Evolutionary conservation across 352 stramenopile genomes (phyloP).

Genomic region (Pythium aquatile): DNA sequence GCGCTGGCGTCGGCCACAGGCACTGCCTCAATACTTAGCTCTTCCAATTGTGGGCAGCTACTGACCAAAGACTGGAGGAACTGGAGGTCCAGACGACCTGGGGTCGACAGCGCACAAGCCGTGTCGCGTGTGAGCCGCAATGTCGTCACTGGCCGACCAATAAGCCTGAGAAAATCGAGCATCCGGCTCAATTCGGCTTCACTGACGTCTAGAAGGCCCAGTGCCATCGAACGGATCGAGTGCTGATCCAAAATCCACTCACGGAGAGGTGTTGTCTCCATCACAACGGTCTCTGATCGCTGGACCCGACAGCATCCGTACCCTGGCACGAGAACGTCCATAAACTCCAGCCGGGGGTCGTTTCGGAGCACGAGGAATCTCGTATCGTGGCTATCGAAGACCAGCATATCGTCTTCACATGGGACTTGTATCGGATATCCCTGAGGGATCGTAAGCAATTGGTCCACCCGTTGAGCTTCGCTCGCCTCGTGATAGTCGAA

Average conservation of each 20-base stretch:
- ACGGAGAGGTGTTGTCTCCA: not conserved
- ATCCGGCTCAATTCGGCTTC: not conserved
- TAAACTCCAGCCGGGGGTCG: not conserved
- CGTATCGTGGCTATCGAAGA: not conserved
- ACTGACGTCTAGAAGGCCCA: not conserved
- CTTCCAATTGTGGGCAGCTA: too few species aligned
- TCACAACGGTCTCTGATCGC: not conserved
- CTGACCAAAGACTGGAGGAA: too few species aligned
- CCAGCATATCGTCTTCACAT: not conserved
- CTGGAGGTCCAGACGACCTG: too few species aligned
- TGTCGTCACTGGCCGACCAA: too few species aligned
- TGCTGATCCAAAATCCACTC: slow-evolving; percentile 2
- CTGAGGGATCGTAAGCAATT: not conserved
- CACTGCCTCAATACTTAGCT: too few species aligned
- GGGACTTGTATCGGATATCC: not conserved
- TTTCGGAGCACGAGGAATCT: slow-evolving; percentile 1
- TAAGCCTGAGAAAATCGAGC: not conserved
- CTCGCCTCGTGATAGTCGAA: not conserved
- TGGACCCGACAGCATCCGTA: slow-evolving; percentile 5
- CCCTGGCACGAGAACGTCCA: slow-evolving; percentile 2
- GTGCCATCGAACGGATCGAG: not conserved
- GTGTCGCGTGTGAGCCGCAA: not conserved
- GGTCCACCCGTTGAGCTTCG: too few species aligned
- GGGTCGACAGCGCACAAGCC: too few species aligned
- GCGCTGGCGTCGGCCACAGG: too few species aligned